These are phyloP conservation scores for Moniliophthora roreri DNA, from an alignment of 1,284 basidiomycete species.

Conservation along the genomic window DNA sequence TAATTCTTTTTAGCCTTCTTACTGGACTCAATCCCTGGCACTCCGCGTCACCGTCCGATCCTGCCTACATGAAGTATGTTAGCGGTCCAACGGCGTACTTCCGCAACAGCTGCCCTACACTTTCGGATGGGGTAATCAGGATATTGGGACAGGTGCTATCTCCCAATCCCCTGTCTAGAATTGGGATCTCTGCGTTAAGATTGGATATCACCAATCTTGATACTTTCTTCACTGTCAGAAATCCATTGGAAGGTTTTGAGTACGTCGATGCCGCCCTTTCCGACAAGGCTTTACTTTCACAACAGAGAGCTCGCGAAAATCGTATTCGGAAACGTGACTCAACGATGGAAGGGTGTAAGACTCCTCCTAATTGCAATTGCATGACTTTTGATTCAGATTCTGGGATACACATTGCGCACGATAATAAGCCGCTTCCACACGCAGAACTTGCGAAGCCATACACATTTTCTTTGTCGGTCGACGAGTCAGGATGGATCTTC, in stretches of 20 bases:
- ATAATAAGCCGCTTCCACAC: too few species aligned
- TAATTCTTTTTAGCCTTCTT: constrained; percentile 69
- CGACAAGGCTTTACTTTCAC: too few species aligned
- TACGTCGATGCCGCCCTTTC: not conserved
- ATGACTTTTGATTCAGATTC: too few species aligned
- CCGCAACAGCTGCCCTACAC: not conserved
- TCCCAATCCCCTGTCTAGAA: not conserved
- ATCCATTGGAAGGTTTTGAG: not conserved
- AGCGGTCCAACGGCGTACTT: not conserved
- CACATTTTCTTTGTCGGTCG: too few species aligned
- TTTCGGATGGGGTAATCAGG: not conserved
- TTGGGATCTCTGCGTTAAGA: not conserved
- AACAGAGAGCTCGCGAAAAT: too few species aligned
- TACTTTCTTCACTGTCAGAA: not conserved
- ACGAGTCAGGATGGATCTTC: too few species aligned
- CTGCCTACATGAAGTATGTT: not conserved
- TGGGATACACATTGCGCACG: too few species aligned
- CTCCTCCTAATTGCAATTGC: too few species aligned
- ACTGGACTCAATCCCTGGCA: constrained; percentile 76
- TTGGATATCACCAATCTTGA: not conserved
- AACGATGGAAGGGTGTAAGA: too few species aligned
- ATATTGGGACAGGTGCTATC: not conserved
- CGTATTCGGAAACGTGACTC: too few species aligned
- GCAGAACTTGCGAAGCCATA: too few species aligned
- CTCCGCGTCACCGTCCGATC: constrained; percentile 19